Conservation (phyloP, 2,329 filamentous ascomycete species). For the Arthrinium phaeospermum region DNA sequence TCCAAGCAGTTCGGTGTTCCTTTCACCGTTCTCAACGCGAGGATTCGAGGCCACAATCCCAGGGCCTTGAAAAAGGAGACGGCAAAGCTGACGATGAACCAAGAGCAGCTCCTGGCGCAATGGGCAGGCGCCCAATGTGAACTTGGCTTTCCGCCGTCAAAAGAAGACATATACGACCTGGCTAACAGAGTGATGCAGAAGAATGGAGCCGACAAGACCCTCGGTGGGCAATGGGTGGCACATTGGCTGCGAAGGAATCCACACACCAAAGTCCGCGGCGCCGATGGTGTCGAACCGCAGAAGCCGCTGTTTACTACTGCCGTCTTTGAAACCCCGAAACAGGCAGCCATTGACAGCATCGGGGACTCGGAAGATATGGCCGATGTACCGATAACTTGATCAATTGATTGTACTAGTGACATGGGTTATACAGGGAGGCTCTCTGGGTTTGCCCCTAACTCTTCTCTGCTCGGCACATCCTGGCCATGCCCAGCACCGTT, state of each 20-base stretch:
- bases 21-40: slow-evolving; percentile 32
- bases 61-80: slow-evolving; percentile 30
- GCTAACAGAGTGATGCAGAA: slow-evolving; percentile 32
- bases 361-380: not conserved
- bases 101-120: slow-evolving; percentile 34
- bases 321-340: not conserved
- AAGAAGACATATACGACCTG: slow-evolving; percentile 33
- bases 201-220: slow-evolving; percentile 26
- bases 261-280: slow-evolving; percentile 25
- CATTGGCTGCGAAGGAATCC: slow-evolving; percentile 35
- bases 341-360: not conserved
- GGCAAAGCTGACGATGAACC: slow-evolving; percentile 30
- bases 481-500: not conserved
- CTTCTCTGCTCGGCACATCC: not conserved
- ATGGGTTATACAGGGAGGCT: not conserved
- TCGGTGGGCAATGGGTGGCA: slow-evolving; percentile 36
- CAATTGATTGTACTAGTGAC: not conserved
- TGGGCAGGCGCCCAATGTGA: slow-evolving; percentile 32
- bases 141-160: slow-evolving; percentile 33
- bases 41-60: slow-evolving; percentile 28
- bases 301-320: not conserved
- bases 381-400: not conserved
- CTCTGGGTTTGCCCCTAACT: not conserved
- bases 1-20: slow-evolving; percentile 34
- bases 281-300: not conserved